Evolutionary conservation across 2,329 filamentous ascomycete species (phyloP).

Genomic region (Raffaelea ambrosiae): DNA sequence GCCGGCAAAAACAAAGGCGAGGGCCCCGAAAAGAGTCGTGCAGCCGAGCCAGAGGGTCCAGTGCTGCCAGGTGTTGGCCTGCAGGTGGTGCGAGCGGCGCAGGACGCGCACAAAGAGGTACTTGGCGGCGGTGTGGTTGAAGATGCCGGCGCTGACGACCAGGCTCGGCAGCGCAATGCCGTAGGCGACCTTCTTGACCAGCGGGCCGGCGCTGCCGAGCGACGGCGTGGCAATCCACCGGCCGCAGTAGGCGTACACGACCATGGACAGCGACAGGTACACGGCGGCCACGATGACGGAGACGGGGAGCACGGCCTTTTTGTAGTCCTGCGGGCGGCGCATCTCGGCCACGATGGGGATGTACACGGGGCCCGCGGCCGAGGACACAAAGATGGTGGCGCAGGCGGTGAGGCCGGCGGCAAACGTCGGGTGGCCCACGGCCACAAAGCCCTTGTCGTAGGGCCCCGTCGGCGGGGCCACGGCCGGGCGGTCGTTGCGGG

Average conservation of each 20-base stretch:
- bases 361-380: slow-evolving; percentile 46
- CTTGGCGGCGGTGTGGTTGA: slow-evolving; percentile 19
- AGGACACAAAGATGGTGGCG: slow-evolving; percentile 47
- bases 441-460: slow-evolving; percentile 36
- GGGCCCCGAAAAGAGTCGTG: not conserved
- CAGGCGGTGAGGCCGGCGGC: slow-evolving; percentile 48
- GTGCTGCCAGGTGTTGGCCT: slow-evolving; percentile 19
- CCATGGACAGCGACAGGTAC: slow-evolving; percentile 40
- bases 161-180: slow-evolving; percentile 49
- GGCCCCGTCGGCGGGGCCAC: slow-evolving; percentile 25
- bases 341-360: slow-evolving; percentile 60
- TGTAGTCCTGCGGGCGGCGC: slow-evolving; percentile 48
- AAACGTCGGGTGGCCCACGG: slow-evolving; percentile 43
- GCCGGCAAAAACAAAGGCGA: slow-evolving; percentile 7
- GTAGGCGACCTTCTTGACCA: slow-evolving; percentile 53
- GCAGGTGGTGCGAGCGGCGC: slow-evolving; percentile 19
- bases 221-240: slow-evolving; percentile 55
- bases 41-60: slow-evolving; percentile 19
- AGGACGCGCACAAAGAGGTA: slow-evolving; percentile 24
- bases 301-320: slow-evolving; percentile 43
- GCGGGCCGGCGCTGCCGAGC: slow-evolving; percentile 46
- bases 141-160: slow-evolving; percentile 29
- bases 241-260: slow-evolving; percentile 52
- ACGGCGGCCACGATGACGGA: slow-evolving; percentile 40
- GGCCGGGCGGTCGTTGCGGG: slow-evolving; percentile 26